A percentile compares a stretch with the other conserved stretches of the same genome.
Conservation (phyloP, 1,284 basidiomycete species). For the Cryptococcus sp. region DNA sequence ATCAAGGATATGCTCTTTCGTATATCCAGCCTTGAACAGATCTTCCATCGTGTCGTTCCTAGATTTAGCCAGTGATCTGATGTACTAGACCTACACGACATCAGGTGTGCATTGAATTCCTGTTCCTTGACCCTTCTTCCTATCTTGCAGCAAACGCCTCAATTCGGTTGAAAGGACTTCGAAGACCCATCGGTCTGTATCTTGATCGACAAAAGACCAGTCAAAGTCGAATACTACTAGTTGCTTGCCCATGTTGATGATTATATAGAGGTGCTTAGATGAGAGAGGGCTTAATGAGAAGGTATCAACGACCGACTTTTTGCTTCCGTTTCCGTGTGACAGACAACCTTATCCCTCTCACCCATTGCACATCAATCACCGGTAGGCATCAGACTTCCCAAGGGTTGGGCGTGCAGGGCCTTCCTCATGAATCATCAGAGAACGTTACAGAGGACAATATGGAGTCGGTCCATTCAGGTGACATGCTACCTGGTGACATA, state of each 20-base stretch:
- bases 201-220: constrained; percentile 86
- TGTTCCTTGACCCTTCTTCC: constrained; percentile 52
- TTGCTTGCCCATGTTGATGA: constrained; percentile 53
- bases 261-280: no score
- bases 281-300: no score
- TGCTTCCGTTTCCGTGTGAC: no score
- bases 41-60: constrained; percentile 73
- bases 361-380: no score
- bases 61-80: constrained; percentile 3
- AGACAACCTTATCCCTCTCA: no score
- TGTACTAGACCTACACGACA: constrained; percentile 63
- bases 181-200: constrained; percentile 93
- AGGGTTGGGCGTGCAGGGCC: no score
- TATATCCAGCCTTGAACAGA: constrained; percentile 62
- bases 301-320: no score
- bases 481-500: no score
- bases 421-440: no score
- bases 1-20: constrained; percentile 68
- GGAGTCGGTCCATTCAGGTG: no score
- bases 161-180: constrained; percentile 84
- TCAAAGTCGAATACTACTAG: constrained; percentile 96
- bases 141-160: constrained; percentile 73
- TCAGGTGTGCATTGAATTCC: constrained; percentile 80
- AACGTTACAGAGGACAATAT: no score
- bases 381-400: no score